Base-by-base conservation (phyloP, 345 rosid species). In the Corchorus capsularis region DNA sequence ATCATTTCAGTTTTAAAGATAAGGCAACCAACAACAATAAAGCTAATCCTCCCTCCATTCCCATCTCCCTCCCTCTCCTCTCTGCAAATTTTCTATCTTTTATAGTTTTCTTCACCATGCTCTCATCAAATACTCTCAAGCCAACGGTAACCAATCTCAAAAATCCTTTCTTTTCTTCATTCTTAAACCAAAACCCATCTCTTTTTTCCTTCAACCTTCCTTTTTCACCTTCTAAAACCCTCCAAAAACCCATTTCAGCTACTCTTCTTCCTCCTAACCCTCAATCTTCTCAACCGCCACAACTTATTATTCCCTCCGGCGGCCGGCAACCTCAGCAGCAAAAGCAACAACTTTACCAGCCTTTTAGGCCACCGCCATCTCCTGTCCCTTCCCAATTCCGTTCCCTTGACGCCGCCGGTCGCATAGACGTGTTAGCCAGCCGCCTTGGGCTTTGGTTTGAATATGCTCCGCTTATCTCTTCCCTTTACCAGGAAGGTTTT, bases 341-440 rank as follows among this genome's bases (percentile, higher is more conserved):
- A 2, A 72, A 80, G 52, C 88, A 78, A 50, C 82, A 86, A 43
- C 79, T 87, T 39, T 95, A 93, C 78, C 99, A 93, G 63, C 97
- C 99, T 12, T 95, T 93, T 83, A 85, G 92, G 35, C 99, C 99
- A 20, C 98, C 99, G 0, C 93, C 96, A 2, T 84, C 98, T 27
- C 93, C 93, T n/a, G 69, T 95, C 11, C 99, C 99, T 11, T 14
- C 87, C 1, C 54, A 90, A 9, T 93, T 78, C 89, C 84, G 86
- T 56, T 76, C 89, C 41, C 96, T 95, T 60, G 99, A 93, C 84
- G 8, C 78, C 68, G 79, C 86, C 70, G 81, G 77, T 13, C 93
- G 91, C 75, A 80, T 95, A 77, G 92, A 93, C 17, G 82, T 90
- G 82, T 94, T 95, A 71, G 32, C 96, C 35, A 89, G 86, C 74